These are phyloP conservation scores for Vachellia pachyceras DNA, from an alignment of 306 rosid species.

Conservation along the genomic window DNA sequence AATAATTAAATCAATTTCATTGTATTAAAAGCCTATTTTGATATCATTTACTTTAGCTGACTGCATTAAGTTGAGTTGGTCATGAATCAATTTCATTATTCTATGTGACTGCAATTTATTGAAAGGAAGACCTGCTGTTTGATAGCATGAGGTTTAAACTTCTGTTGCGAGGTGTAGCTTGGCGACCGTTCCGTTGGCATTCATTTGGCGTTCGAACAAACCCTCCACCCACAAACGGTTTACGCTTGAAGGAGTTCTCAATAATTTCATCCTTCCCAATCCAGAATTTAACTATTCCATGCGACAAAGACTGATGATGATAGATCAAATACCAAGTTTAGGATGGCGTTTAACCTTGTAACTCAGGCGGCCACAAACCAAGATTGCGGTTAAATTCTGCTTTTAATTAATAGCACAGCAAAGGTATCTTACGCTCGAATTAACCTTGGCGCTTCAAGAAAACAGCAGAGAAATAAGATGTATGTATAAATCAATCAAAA, in stretches of 20 bases:
- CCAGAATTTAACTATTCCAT: too few relatives aligned
- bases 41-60: background rate
- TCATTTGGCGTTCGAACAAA: background rate
- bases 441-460: background rate
- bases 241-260: too few relatives aligned
- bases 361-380: background rate
- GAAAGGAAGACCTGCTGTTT: background rate
- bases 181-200: background rate
- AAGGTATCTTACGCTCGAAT: background rate
- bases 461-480: background rate
- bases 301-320: background rate
- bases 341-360: background rate
- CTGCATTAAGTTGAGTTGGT: background rate
- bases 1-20: background rate
- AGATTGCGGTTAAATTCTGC: background rate
- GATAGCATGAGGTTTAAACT: background rate
- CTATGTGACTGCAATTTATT: background rate
- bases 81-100: background rate
- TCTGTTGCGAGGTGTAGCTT: too few relatives aligned
- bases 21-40: background rate
- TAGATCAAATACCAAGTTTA: background rate
- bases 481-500: background rate
- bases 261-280: too few relatives aligned
- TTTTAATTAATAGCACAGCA: too few relatives aligned
- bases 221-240: background rate